Evolutionary conservation across 163 green algal genomes (phyloP).

Genomic region (Volvox carteri): DNA sequence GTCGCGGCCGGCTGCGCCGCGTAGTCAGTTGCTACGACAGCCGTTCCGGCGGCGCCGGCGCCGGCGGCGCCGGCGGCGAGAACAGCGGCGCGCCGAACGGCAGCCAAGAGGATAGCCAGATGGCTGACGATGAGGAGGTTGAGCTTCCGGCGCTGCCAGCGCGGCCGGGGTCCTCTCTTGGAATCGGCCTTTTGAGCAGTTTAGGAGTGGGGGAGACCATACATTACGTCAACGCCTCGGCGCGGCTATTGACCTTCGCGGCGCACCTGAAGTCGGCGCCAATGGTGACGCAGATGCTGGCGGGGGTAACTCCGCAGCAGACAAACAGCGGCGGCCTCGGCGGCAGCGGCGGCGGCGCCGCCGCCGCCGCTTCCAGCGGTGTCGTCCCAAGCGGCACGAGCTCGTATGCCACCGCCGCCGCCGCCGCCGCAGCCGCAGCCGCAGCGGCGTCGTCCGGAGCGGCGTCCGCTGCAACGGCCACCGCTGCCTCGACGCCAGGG

Average conservation of each 20-base stretch:
- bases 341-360: not conserved
- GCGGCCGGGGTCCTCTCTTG: not conserved
- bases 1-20: slow-evolving; percentile 6
- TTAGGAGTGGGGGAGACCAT: not conserved
- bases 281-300: slow-evolving; percentile 6
- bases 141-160: not conserved
- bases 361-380: not conserved
- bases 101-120: slow-evolving; percentile 15
- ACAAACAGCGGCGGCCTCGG: not conserved
- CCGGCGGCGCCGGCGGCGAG: not conserved
- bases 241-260: slow-evolving; percentile 14
- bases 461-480: not conserved
- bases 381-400: not conserved
- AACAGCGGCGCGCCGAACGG: not conserved
- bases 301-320: not conserved
- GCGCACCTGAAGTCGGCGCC: slow-evolving; percentile 18
- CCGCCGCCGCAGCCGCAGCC: not conserved
- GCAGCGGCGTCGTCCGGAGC: not conserved
- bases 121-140: not conserved
- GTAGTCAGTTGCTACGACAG: slow-evolving; percentile 33
- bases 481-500: no score
- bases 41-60: not conserved
- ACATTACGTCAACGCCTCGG: slow-evolving; percentile 4
- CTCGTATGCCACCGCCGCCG: not conserved
- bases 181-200: not conserved